A percentile compares a stretch with the other conserved stretches of the same genome.
phyloP scores from a whole-genome alignment of 2,329 filamentous ascomycete species.

The Phaeosphaeriaceae sp. region DNA sequence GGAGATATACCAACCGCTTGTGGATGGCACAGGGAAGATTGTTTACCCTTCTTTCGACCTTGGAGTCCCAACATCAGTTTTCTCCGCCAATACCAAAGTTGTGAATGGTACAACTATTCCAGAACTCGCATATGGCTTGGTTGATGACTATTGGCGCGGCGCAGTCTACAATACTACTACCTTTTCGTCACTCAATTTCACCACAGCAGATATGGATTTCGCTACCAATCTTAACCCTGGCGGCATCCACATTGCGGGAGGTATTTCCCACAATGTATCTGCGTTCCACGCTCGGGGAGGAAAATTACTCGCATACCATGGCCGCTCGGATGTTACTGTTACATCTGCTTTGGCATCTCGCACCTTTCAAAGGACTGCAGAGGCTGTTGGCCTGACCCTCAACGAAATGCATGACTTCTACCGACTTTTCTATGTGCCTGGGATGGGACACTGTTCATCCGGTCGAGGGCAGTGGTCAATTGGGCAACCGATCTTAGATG shows the following conservation, averaged over 20 bases:
- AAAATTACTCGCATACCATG: constrained; percentile 26
- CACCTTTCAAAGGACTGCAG: constrained; percentile 56
- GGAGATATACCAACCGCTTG: constrained; percentile 50
- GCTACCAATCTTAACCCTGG: constrained; percentile 36
- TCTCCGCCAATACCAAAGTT: constrained; percentile 28
- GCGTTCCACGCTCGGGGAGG: constrained; percentile 12
- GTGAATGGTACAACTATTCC: constrained; percentile 47
- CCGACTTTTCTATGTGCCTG: constrained; percentile 58
- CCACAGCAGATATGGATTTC: constrained; percentile 32
- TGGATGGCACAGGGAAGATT: constrained; percentile 48
- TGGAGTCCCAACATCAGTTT: constrained; percentile 51
- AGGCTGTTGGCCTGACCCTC: constrained; percentile 13
- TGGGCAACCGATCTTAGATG: constrained; percentile 15
- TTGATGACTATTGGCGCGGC: constrained; percentile 16
- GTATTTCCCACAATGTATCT: constrained; percentile 48
- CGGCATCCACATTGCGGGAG: constrained; percentile 46
- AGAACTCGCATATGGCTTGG: constrained; percentile 53
- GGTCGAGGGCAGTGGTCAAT: constrained; percentile 51
- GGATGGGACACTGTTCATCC: constrained; percentile 57
- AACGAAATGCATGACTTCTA: constrained; percentile 49
- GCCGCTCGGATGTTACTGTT: constrained; percentile 36
- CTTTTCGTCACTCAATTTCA: constrained; percentile 43
- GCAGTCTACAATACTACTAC: constrained; percentile 51
- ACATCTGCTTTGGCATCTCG: constrained; percentile 51
- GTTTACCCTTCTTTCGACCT: constrained; percentile 56